These are phyloP conservation scores for Heterobasidion parviporum DNA, from an alignment of 1,284 basidiomycete genomes.

Conservation along the genomic window DNA sequence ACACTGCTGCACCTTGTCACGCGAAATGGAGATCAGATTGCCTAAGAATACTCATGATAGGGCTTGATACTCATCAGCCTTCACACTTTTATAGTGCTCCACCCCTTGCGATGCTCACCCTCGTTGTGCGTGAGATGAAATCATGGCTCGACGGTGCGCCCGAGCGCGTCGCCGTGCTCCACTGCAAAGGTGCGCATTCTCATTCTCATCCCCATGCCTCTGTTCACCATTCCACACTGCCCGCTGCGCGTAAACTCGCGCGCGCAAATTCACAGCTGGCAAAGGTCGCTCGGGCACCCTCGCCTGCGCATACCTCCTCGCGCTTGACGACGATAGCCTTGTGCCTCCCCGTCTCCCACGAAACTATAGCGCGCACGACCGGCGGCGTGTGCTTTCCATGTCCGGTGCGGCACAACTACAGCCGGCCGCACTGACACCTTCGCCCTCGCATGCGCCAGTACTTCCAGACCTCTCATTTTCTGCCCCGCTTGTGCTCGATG, in stretches of 20 bases:
- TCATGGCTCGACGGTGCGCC: slow-evolving; percentile 67
- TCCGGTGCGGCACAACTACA: too few species aligned
- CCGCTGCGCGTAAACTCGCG: not conserved
- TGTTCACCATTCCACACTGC: not conserved
- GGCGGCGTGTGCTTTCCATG: not conserved
- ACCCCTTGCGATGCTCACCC: slow-evolving; percentile 71
- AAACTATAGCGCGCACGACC: slow-evolving; percentile 29
- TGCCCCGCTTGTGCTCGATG: too few species aligned
- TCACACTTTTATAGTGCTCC: slow-evolving; percentile 28
- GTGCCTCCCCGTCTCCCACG: slow-evolving; percentile 39
- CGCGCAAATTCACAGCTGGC: slow-evolving; percentile 38
- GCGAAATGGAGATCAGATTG: too few species aligned
- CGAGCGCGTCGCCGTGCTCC: slow-evolving; percentile 73
- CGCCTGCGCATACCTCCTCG: slow-evolving; percentile 74
- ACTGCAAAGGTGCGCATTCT: slow-evolving; percentile 69
- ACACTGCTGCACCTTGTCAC: too few species aligned
- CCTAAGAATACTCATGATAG: too few species aligned
- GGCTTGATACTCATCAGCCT: too few species aligned
- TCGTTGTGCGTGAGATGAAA: slow-evolving; percentile 72
- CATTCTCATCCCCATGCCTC: not conserved
- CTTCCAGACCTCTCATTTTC: too few species aligned
- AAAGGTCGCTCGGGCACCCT: slow-evolving; percentile 81
- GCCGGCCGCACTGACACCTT: too few species aligned
- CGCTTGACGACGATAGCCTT: slow-evolving; percentile 37
- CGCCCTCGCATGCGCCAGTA: too few species aligned